These are phyloP conservation scores for Solanum acaule DNA, from an alignment of 257 asterid species.

Conservation along the genomic window DNA sequence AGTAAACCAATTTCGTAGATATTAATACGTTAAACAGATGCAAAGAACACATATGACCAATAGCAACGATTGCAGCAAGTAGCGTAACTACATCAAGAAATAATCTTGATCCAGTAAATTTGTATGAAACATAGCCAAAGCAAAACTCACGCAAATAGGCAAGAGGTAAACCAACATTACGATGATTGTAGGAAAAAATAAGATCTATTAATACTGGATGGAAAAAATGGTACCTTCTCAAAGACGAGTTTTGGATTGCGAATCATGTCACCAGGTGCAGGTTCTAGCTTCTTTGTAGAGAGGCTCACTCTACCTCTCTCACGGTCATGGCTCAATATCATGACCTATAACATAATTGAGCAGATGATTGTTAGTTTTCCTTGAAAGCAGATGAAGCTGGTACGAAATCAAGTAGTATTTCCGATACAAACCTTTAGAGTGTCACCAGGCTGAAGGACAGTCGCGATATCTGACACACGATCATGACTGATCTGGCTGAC, in stretches of 20 bases:
- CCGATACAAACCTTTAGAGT: conserved; percentile 54
- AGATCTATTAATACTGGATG: not conserved
- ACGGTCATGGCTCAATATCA: conserved; percentile 97
- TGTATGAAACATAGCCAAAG: not conserved
- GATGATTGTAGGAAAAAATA: not conserved
- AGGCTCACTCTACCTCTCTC: conserved; percentile 97
- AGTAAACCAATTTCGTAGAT: not conserved
- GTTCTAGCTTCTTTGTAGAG: conserved; percentile 95
- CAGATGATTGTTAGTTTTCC: not conserved
- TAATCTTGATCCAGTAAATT: not conserved
- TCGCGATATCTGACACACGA: conserved; percentile 77
- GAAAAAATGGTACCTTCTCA: conserved; percentile 53
- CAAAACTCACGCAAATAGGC: not conserved
- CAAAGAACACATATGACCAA: not conserved
- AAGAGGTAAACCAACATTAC: not conserved
- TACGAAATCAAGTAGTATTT: not conserved
- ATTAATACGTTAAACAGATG: not conserved
- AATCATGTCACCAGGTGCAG: conserved; percentile 98
- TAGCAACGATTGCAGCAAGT: not conserved
- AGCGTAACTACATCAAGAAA: not conserved
- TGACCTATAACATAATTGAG: conserved; percentile 44
- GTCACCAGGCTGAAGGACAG: conserved; percentile 94
- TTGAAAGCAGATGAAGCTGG: not conserved
- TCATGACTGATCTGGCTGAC: conserved; percentile 97
- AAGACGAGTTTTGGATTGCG: conserved; percentile 90